Evolutionary conservation across 2,329 filamentous ascomycete species (phyloP).

Genomic region (Ophiostoma triangulosporum): DNA sequence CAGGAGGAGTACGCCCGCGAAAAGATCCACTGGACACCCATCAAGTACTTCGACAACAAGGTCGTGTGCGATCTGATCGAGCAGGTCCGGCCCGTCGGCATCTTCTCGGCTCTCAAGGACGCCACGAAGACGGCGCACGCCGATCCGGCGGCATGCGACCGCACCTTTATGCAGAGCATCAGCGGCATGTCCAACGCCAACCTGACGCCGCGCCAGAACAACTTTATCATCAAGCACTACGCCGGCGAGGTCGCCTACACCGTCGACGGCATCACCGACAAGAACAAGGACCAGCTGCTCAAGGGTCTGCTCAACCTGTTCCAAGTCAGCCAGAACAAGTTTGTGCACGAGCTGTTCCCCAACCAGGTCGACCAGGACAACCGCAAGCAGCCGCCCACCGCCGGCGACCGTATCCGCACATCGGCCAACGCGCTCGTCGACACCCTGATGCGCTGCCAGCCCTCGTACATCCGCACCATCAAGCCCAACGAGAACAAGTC

Average conservation of each 20-base stretch:
- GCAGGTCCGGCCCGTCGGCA: conserved; percentile 73
- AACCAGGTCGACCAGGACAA: conserved; percentile 92
- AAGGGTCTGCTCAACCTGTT: conserved; percentile 88
- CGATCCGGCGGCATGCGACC: conserved; percentile 83
- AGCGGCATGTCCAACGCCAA: conserved; percentile 87
- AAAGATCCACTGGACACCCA: conserved; percentile 96
- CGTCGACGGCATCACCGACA: conserved; percentile 94
- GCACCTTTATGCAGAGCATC: conserved; percentile 87
- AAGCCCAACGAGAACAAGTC: conserved; percentile 99
- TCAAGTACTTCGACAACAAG: conserved; percentile 99
- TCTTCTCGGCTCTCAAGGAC: conserved; percentile 94
- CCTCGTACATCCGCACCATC: conserved; percentile 96
- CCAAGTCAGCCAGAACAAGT: conserved; percentile 68
- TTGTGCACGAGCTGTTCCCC: conserved; percentile 82
- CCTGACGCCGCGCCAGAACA: conserved; percentile 81
- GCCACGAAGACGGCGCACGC: conserved; percentile 97
- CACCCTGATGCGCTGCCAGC: conserved; percentile 92
- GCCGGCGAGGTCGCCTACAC: conserved; percentile 93
- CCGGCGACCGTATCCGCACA: conserved; percentile 87
- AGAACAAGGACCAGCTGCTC: conserved; percentile 95
- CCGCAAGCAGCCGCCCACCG: conserved; percentile 82
- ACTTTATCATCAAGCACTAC: conserved; percentile 98
- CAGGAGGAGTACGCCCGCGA: conserved; percentile 95
- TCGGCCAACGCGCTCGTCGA: conserved; percentile 92
- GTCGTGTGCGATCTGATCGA: conserved; percentile 96